Base-by-base conservation (phyloP, 164 flowering plant genomes). In the Dillenia turbinata region DNA sequence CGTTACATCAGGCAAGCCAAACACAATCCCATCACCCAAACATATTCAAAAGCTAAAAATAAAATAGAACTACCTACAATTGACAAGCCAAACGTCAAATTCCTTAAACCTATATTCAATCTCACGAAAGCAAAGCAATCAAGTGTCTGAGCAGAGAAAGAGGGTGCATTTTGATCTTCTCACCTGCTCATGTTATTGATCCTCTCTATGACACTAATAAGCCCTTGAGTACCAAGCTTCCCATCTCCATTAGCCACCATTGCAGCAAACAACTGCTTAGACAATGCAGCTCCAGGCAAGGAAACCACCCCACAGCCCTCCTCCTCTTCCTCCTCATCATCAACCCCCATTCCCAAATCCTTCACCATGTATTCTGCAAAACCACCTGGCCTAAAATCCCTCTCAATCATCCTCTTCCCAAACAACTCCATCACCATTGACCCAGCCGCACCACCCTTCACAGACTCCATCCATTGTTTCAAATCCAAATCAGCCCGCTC, bases 171-270 rank as follows among this genome's bases (percentile, higher is more conserved):
- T 19, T 19, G 22, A 19, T 19, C 1, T 19, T 19, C 22, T 19
- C 22, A 19, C 49, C 49, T 63, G 70, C 68, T 69, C 65, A 19
- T 72, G 50, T 85, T 85, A 77, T 85, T 86, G 45, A 89, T 67
- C 72, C 85, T 86, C 73, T 81, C 79, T 0, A 83, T 69, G 17
- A 78, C 87, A 49, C 76, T 74, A 44, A 90, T 71, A 52, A 85
- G 66, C 11, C 85, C 91, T 53, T 86, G 97, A 51, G 61, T 66
- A 9, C 96, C 93, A 58, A 86, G 72, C 75, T 87, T 81, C 15
- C 88, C 93, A 67, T 86, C 87, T 1, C 96, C 96, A 77, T 83
- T 79, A 15, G 86, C 86, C 66, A 86, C 85, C 91, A 91, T 85
- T 4, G 73, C 79, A 6, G 72, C 55, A 67, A 75, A 88, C 78